A percentile compares a stretch with the other conserved stretches of the same genome.
These are phyloP conservation scores for Clavariopsis aquatica DNA, from an alignment of 495 filamentous ascomycete species.

Conservation along the genomic window DNA sequence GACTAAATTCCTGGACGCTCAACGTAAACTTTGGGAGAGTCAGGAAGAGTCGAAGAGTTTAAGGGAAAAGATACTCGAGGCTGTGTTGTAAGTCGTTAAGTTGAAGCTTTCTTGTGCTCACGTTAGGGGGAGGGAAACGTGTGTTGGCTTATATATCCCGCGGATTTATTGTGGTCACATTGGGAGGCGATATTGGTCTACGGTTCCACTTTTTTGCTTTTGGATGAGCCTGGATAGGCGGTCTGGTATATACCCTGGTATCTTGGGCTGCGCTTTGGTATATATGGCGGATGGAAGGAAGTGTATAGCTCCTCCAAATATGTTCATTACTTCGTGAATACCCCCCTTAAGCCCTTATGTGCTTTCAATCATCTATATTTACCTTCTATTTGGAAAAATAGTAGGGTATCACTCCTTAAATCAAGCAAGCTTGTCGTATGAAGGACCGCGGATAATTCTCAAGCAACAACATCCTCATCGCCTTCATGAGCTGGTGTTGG, in stretches of 20 bases:
- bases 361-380: too few relatives aligned
- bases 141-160: neutral
- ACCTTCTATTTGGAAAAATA: too few relatives aligned
- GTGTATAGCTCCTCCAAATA: too few relatives aligned
- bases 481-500: neutral
- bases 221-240: neutral
- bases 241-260: neutral
- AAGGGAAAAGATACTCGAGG: slow-evolving; percentile 58
- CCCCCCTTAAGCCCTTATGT: too few relatives aligned
- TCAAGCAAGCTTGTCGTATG: too few relatives aligned
- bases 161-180: neutral
- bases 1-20: slow-evolving; percentile 42
- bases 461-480: neutral
- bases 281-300: too few relatives aligned
- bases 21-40: slow-evolving; percentile 54
- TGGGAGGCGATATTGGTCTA: neutral
- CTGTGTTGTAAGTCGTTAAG: slow-evolving; percentile 49
- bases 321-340: too few relatives aligned
- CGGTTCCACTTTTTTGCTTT: neutral
- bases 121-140: neutral
- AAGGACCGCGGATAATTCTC: neutral
- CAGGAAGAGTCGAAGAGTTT: slow-evolving; percentile 54
- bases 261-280: neutral
- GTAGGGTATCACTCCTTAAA: too few relatives aligned
- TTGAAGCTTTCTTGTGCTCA: neutral